Percentiles rank a stretch among this genome's conserved stretches.
These are phyloP conservation scores for Arachis monticola DNA, from an alignment of 331 rosid genomes.

Conservation along the genomic window DNA sequence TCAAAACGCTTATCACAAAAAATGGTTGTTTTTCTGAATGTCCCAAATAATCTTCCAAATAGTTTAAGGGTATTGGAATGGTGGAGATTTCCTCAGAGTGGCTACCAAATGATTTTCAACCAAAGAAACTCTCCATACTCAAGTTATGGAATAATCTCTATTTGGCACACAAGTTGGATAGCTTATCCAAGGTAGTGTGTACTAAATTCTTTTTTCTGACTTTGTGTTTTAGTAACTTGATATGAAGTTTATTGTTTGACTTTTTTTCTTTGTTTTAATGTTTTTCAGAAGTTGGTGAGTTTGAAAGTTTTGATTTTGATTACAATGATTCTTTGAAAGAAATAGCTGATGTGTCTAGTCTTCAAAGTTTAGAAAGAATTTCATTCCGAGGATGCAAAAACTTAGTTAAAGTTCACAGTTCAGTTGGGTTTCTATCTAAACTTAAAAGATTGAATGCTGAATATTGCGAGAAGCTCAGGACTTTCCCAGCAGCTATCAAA, in stretches of 20 bases:
- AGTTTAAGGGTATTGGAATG: conserved; percentile 22
- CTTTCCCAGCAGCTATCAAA: conserved; percentile 25
- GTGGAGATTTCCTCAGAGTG: neutral
- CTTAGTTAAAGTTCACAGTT: conserved; percentile 14
- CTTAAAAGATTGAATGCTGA: neutral
- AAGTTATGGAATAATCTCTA: neutral
- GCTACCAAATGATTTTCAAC: conserved; percentile 2
- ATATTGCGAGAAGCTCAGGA: neutral
- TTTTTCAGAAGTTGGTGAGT: neutral
- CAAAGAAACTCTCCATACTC: neutral
- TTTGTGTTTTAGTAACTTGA: neutral
- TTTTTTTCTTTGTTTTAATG: rapidly evolving
- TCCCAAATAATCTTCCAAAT: conserved; percentile 23
- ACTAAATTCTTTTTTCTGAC: neutral
- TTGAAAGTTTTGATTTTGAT: neutral
- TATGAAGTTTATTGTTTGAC: neutral
- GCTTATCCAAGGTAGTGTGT: neutral
- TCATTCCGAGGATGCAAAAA: neutral
- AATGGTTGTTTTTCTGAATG: neutral
- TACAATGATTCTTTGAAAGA: neutral
- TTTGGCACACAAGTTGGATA: neutral
- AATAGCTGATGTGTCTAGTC: conserved; percentile 24
- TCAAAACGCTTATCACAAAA: neutral
- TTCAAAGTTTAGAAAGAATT: conserved; percentile 20
- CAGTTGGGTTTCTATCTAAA: conserved; percentile 15